A percentile compares a stretch with the other conserved stretches of the same genome.
phyloP scores from a whole-genome alignment of 768 basidiomycete genomes.

The Hypholoma fasciculare region DNA sequence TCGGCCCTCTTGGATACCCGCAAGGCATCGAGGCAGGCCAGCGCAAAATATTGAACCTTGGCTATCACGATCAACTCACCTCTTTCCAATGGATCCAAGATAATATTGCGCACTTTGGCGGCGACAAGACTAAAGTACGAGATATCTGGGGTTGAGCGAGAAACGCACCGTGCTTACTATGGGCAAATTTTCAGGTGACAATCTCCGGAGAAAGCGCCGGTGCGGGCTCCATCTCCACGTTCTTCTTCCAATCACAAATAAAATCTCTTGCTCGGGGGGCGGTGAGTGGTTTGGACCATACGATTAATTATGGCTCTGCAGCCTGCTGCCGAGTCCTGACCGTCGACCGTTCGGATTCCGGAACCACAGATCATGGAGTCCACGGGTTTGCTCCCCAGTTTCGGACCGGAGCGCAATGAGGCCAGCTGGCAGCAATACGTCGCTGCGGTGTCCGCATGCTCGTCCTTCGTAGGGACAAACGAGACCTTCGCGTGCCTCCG shows the following conservation, averaged over 20 bases:
- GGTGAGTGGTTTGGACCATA: slow-evolving; percentile 4
- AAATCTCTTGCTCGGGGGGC: slow-evolving; percentile 31
- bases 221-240: slow-evolving; percentile 36
- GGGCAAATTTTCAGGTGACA: slow-evolving; percentile 34
- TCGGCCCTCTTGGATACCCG: slow-evolving; percentile 44
- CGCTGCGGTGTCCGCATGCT: slow-evolving; percentile 29
- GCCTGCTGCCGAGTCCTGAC: not conserved
- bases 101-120: slow-evolving; percentile 59
- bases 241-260: slow-evolving; percentile 29
- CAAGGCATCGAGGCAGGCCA: slow-evolving; percentile 29
- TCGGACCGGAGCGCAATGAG: slow-evolving; percentile 25
- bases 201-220: slow-evolving; percentile 53
- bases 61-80: slow-evolving; percentile 39
- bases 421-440: slow-evolving; percentile 35
- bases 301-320: not conserved
- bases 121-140: slow-evolving; percentile 33
- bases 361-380: slow-evolving; percentile 35
- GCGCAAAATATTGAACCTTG: slow-evolving; percentile 34
- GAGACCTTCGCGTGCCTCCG: slow-evolving; percentile 33
- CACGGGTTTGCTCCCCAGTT: slow-evolving; percentile 27
- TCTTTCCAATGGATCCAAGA: slow-evolving; percentile 54
- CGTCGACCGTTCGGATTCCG: too few relatives aligned
- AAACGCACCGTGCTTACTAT: not conserved
- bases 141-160: not conserved
- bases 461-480: slow-evolving; percentile 12